phyloP scores from a whole-genome alignment of 2,329 filamentous ascomycete species.

The Didymellaceae sp. region DNA sequence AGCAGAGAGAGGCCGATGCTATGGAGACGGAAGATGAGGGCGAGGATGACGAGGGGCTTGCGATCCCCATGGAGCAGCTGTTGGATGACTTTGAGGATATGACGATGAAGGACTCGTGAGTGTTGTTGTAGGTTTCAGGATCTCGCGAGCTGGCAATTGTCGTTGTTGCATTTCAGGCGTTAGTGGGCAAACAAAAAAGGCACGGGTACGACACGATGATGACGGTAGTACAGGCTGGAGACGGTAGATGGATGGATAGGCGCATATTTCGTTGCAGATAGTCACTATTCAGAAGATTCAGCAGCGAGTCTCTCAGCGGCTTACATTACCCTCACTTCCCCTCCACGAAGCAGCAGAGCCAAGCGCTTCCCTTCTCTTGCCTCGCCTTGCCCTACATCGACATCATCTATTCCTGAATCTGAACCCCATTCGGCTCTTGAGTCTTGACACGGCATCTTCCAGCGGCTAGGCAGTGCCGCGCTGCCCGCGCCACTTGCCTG shows the following conservation, averaged over 20 bases:
- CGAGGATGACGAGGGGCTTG: conserved; percentile 61
- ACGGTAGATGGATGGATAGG: conserved; percentile 6
- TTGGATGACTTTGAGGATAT: conserved; percentile 94
- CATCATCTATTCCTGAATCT: no score
- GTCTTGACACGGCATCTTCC: neutral
- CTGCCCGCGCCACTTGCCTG: neutral
- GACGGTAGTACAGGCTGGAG: no score
- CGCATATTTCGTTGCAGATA: conserved; percentile 6
- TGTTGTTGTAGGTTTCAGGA: neutral
- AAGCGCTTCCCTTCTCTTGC: neutral
- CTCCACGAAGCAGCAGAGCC: neutral
- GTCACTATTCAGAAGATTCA: conserved; percentile 1
- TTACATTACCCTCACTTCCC: neutral
- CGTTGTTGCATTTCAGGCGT: conserved; percentile 27
- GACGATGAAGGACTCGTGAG: conserved; percentile 63
- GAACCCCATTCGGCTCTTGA: no score
- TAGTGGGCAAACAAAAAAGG: conserved; percentile 9
- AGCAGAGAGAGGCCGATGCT: conserved; percentile 64
- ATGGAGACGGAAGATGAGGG: conserved; percentile 70
- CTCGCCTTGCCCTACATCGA: no score
- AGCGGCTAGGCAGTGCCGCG: neutral
- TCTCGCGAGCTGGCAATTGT: no score
- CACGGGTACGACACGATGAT: conserved; percentile 1
- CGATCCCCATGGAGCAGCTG: conserved; percentile 64
- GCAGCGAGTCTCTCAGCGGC: neutral